Evolutionary conservation across 345 rosid genomes (phyloP).

Genomic region (Schrenkiella parvula): DNA sequence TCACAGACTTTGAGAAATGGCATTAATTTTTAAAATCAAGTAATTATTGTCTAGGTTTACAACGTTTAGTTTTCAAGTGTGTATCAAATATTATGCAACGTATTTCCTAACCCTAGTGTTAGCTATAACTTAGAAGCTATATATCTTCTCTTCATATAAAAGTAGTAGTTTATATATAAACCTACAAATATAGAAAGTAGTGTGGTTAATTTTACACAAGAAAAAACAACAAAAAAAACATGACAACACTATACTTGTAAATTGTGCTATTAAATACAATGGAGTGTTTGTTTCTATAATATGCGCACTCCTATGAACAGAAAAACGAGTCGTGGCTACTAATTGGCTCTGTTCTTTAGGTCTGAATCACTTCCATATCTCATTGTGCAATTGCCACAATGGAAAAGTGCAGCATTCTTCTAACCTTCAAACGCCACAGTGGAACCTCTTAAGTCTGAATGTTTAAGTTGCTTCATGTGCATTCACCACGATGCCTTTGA

Average conservation of each 20-base stretch:
- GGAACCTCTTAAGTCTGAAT: not conserved
- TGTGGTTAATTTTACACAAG: not conserved
- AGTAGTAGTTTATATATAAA: not conserved
- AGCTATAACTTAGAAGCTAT: not conserved
- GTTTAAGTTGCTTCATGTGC: not conserved
- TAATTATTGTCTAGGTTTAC: too few relatives aligned
- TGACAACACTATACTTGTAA: not conserved
- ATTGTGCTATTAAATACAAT: not conserved
- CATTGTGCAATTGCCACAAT: not conserved
- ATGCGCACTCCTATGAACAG: not conserved
- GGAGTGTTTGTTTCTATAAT: not conserved
- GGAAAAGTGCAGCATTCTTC: not conserved
- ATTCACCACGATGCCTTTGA: not conserved
- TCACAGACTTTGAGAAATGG: too few relatives aligned
- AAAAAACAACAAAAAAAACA: not conserved
- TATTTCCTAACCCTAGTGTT: not conserved
- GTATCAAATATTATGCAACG: not conserved
- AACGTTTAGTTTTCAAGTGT: too few relatives aligned
- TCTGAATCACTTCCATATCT: not conserved
- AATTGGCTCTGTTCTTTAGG: constrained; percentile 1
- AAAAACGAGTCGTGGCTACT: not conserved
- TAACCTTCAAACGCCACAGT: not conserved
- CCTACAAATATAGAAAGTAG: not conserved
- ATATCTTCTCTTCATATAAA: not conserved
- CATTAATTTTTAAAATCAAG: not conserved